phyloP scores from a whole-genome alignment of 2,329 filamentous ascomycete species.

The Verticillium alfalfae region DNA sequence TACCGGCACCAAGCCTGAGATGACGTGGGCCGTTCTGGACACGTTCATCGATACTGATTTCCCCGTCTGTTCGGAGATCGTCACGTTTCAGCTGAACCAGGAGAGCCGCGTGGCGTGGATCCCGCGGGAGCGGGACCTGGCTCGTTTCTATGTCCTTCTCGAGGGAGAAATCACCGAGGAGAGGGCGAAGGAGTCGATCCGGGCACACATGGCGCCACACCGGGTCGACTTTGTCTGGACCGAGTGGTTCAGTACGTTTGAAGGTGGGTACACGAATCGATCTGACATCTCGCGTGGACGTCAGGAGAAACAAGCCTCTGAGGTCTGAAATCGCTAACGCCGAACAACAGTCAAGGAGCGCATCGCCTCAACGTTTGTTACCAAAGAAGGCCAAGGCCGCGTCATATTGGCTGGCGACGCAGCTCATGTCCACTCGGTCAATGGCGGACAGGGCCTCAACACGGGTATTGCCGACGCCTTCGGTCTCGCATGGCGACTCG shows the following conservation, averaged over 20 bases:
- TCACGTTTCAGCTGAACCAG: constrained; percentile 38
- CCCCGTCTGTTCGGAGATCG: constrained; percentile 37
- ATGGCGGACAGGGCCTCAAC: constrained; percentile 30
- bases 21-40: constrained; percentile 43
- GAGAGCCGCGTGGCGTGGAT: constrained; percentile 43
- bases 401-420: constrained; percentile 37
- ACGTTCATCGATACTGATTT: constrained; percentile 44
- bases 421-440: constrained; percentile 27
- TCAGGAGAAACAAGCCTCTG: neutral
- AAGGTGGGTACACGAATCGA: constrained; percentile 22
- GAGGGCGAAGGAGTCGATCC: constrained; percentile 33
- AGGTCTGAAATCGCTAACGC: neutral
- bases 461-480: constrained; percentile 26
- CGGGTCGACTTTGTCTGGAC: constrained; percentile 33
- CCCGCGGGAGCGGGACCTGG: constrained; percentile 39
- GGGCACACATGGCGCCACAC: constrained; percentile 36
- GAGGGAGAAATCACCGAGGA: constrained; percentile 36
- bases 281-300: neutral
- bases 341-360: constrained; percentile 30
- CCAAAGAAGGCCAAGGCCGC: constrained; percentile 31
- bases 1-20: constrained; percentile 40
- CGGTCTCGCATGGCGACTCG: constrained; percentile 28
- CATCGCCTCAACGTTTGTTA: constrained; percentile 31
- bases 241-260: constrained; percentile 46
- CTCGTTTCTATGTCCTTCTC: constrained; percentile 39